Evolutionary conservation across 768 basidiomycete species (phyloP), one percentile per base, ranked within the genome.

Genomic region (Xerocomellus chrysenteron): DNA sequence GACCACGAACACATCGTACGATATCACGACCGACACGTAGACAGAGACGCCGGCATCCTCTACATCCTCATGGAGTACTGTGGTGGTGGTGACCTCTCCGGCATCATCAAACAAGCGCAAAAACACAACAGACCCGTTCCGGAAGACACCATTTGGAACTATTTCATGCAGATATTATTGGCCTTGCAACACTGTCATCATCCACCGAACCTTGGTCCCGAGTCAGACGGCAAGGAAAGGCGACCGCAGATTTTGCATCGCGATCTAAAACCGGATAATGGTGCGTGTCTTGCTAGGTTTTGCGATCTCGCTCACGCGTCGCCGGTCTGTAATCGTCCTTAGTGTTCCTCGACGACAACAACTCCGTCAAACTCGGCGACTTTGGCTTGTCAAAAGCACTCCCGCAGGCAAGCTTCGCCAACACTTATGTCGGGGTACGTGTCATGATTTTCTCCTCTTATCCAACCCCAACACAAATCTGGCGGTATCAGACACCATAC

Each of bases 61-160:
- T 98, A 98, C 72, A 98, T 99, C 59, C 80, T 98, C 62, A 99
- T 98, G 97, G 97, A 99, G 76, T 98, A 93, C 71, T 99, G 97
- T 68, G 94, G 93, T 5, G 95, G 94, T 21, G 97, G 97, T 13
- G 97, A 99, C 76, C 82, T 99, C 52, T 92, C 92, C 2, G 77
- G 82, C 36, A 74, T 97, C 66, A 97, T 98, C 72, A 91, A 92
- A 66, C 86, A 85, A 59, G 83, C 90, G 1, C 72, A 78, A 57
- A 86, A 85, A 67, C 78, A 83, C 53, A 83, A 81, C 56, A 81
- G 88, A 50, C 82, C 85, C 3, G 84, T 98, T 51, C 82, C 92
- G 1, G 97, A 99, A 75, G 94, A 97, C 59, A 89, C 88, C 8
- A 84, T 99, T 41, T 98, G 97, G 97, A 84, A 84, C 65, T 98